Conservation (phyloP, 139 green algal genomes). For the Tetraselmis striata region DNA sequence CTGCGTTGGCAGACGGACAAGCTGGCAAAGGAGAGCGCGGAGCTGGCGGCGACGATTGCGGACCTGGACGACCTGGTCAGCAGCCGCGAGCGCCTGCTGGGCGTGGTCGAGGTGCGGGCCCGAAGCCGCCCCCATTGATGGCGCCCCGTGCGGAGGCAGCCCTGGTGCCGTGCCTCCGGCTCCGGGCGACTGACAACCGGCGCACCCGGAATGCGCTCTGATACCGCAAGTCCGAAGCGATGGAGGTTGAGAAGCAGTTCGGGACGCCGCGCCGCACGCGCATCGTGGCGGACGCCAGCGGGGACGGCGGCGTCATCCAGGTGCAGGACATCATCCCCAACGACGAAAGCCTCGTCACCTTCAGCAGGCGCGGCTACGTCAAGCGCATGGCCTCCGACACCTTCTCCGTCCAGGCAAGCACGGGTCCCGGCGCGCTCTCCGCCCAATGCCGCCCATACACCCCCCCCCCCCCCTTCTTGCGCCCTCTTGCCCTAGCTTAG, state of each 20-base stretch:
- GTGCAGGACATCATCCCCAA: conserved; percentile 62
- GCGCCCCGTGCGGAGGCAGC: too few relatives aligned
- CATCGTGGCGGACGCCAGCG: conserved; percentile 17
- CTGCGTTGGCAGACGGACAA: conserved; percentile 24
- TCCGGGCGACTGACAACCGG: too few relatives aligned
- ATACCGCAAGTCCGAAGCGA: too few relatives aligned
- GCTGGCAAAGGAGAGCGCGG: conserved; percentile 54
- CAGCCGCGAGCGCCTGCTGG: conserved; percentile 42
- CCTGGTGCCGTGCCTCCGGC: too few relatives aligned
- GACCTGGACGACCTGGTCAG: conserved; percentile 51
- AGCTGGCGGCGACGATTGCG: conserved; percentile 42
- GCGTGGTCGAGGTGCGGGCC: conserved; percentile 34
- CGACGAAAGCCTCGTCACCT: conserved; percentile 49
- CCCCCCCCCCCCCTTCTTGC: not conserved
- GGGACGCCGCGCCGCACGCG: conserved; percentile 48
- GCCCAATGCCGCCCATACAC: not conserved
- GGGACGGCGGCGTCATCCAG: conserved; percentile 10
- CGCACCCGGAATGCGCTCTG: too few relatives aligned
- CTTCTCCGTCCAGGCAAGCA: conserved; percentile 50
- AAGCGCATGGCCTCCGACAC: conserved; percentile 70
- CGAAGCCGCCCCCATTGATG: too few relatives aligned
- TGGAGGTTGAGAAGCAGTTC: conserved; percentile 51
- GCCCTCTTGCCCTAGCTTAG: too few relatives aligned
- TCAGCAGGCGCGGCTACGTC: conserved; percentile 73
- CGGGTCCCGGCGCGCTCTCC: not conserved